These are phyloP conservation scores for Acacia melanoxylon DNA, from an alignment of 306 rosid genomes.

Conservation along the genomic window DNA sequence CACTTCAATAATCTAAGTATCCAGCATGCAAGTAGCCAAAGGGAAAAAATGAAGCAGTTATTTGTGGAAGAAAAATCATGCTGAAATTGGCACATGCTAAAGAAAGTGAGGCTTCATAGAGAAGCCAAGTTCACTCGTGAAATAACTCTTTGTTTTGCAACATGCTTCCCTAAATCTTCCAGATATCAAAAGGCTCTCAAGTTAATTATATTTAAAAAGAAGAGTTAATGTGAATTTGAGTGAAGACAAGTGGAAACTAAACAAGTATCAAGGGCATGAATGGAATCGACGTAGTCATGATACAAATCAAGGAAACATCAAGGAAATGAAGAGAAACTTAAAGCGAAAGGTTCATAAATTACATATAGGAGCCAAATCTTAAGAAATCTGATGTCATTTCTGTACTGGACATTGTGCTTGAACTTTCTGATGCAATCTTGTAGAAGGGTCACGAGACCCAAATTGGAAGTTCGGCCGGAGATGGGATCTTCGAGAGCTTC, in stretches of 20 bases:
- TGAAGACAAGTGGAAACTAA: not conserved
- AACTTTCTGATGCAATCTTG: constrained; percentile 50
- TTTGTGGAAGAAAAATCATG: not conserved
- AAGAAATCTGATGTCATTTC: constrained; percentile 59
- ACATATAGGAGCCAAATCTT: constrained; percentile 69
- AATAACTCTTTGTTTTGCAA: not conserved
- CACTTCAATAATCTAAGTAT: not conserved
- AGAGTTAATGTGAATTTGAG: not conserved
- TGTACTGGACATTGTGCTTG: constrained; percentile 46
- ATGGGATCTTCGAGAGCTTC: constrained; percentile 42
- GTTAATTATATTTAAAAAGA: not conserved
- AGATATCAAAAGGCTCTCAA: not conserved
- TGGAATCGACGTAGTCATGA: not conserved
- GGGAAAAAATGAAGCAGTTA: not conserved
- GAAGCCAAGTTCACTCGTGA: not conserved
- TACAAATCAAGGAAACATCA: not conserved
- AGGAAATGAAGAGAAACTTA: not conserved
- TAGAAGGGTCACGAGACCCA: constrained; percentile 37
- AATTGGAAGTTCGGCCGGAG: constrained; percentile 30
- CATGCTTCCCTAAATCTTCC: not conserved
- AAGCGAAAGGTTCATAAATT: not conserved
- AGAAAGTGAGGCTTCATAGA: not conserved
- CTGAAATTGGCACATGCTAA: not conserved
- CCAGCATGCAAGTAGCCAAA: not conserved
- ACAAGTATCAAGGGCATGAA: not conserved